Base-by-base conservation (phyloP, 1,139 yeast species). In the Trichomonascaceae sp. region DNA sequence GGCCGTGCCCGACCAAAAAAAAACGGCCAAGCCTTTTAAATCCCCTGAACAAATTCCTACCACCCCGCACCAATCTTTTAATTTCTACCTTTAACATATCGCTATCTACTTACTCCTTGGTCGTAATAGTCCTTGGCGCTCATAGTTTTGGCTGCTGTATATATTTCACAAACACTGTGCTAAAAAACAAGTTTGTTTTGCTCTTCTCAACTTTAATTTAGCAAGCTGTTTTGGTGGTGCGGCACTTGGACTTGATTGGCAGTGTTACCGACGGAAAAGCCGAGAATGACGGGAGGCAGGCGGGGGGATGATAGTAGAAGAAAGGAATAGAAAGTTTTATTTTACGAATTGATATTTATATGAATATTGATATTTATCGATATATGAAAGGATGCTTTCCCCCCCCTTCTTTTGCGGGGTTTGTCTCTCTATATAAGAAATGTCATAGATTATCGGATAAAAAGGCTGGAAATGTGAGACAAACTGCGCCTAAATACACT, bases 101-200 rank as follows among this genome's bases (percentile, higher is more conserved):
- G 5, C 47, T 24, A 18, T 27, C 43, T 27, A 53, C 57, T 50
- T 49, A 52, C 58, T 43, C 60, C 58, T 41, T 53, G 59, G 53
- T 57, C 56, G 58, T 61, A 62, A 50, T 59, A 62, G 45, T 62
- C 65, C 53, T 61, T 61, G 13, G 64, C 64, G 53, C 64, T 62
- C 65, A 62, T 62, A 27, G 27, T 49, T 45, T 45, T 18, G 32
- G 22, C 32, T n/a, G 15, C 30, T 43, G 18, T 49, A 36, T 15
- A 15, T 3, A 13, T 13, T n/a, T 36, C 41, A 18, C 38, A 47
- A 47, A 15, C 17, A 13, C 30, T 13, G 36, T 45, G 47, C 13
- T 15, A 13, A 20, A n/a, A 45, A 22, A 22, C 15, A 45, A 45
- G 19, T 17, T 22, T 15, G 45, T 17, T 43, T 13, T 22, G 19